Percentiles rank a stretch among this genome's conserved stretches.
These are phyloP conservation scores for Litchi chinensis DNA, from an alignment of 345 rosid species.

Conservation along the genomic window DNA sequence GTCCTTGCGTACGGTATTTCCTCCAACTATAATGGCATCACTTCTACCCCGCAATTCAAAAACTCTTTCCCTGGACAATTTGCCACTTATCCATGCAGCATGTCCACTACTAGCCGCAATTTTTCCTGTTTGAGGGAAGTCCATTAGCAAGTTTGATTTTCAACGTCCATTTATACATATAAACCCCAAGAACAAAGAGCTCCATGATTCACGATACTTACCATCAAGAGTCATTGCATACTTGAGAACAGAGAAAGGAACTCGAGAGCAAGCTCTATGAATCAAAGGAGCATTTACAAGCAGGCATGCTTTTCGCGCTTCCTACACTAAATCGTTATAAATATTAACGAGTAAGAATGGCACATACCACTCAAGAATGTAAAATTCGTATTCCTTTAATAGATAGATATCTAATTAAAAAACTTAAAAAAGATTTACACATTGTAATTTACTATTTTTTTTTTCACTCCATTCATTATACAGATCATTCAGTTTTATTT, in stretches of 20 bases:
- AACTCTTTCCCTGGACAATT: slow-evolving; percentile 73
- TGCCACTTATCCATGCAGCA: slow-evolving; percentile 95
- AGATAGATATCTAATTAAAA: background rate
- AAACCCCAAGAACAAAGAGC: background rate
- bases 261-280: slow-evolving; percentile 75
- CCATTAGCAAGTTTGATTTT: background rate
- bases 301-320: slow-evolving; percentile 77
- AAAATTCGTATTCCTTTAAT: background rate
- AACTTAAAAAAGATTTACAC: background rate
- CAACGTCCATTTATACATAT: background rate
- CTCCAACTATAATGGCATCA: slow-evolving; percentile 93
- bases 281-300: slow-evolving; percentile 89
- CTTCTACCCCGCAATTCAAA: slow-evolving; percentile 83
- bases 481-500: background rate
- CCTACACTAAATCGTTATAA: slow-evolving; percentile 41
- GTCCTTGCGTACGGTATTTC: slow-evolving; percentile 86
- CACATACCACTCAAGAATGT: background rate
- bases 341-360: slow-evolving; percentile 13
- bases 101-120: slow-evolving; percentile 93
- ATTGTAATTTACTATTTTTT: background rate
- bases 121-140: slow-evolving; percentile 57
- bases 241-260: slow-evolving; percentile 90
- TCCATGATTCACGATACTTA: slow-evolving; percentile 32
- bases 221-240: slow-evolving; percentile 99
- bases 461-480: background rate